Percentiles rank a stretch among this genome's conserved stretches.
phyloP scores from a whole-genome alignment of 768 basidiomycete genomes.

The Boletus reticulatus region DNA sequence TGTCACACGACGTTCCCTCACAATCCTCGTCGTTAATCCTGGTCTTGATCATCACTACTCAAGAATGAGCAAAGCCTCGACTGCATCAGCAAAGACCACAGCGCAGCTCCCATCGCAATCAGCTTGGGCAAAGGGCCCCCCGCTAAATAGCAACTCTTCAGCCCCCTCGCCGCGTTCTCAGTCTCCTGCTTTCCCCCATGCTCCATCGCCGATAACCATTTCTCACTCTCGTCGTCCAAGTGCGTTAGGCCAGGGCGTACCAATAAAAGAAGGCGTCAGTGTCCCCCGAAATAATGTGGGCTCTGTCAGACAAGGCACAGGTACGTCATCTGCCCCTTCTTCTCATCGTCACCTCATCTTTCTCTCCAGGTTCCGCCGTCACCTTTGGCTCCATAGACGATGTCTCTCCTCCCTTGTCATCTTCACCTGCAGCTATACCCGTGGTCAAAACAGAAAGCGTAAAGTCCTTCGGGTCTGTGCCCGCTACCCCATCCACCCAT shows the following conservation, averaged over 20 bases:
- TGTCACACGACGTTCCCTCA: not conserved
- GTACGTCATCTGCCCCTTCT: constrained; percentile 35
- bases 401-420: constrained; percentile 69
- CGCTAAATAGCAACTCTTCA: constrained; percentile 50
- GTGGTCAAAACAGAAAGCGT: constrained; percentile 68
- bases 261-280: constrained; percentile 78
- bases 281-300: constrained; percentile 62
- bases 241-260: constrained; percentile 65
- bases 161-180: constrained; percentile 70
- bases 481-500: constrained; percentile 47
- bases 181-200: constrained; percentile 64
- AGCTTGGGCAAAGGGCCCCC: constrained; percentile 91
- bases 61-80: constrained; percentile 94
- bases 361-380: constrained; percentile 56
- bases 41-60: constrained; percentile 1
- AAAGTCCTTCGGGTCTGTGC: constrained; percentile 81
- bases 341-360: constrained; percentile 2
- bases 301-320: constrained; percentile 54
- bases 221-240: constrained; percentile 81
- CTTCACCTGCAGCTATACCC: constrained; percentile 71
- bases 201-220: constrained; percentile 41
- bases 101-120: constrained; percentile 75
- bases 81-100: constrained; percentile 70
- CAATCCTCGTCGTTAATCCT: not conserved
- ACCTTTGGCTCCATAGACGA: constrained; percentile 93